phyloP scores from a whole-genome alignment of 1,284 basidiomycete genomes.

The Puccinia horiana region DNA sequence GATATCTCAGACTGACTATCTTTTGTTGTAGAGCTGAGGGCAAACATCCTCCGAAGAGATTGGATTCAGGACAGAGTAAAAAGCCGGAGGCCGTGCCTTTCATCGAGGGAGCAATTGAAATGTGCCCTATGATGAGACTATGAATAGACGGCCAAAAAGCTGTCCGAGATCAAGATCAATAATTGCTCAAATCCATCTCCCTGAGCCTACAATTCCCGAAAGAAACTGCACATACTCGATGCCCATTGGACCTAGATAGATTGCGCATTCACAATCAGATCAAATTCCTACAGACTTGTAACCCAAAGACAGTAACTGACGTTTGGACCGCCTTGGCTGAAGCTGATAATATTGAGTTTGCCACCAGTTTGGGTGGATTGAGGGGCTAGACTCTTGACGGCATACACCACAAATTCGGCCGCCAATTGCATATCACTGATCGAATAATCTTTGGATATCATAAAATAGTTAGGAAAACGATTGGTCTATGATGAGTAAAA shows the following conservation, averaged over 20 bases:
- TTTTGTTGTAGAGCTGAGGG: conserved; percentile 25
- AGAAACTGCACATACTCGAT: conserved; percentile 12
- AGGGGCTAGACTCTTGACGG: conserved; percentile 54
- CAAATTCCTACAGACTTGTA: neutral
- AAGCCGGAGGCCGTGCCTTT: conserved; percentile 12
- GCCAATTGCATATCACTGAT: conserved; percentile 56
- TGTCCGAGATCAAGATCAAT: too few species aligned
- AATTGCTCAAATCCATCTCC: too few species aligned
- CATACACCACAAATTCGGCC: conserved; percentile 58
- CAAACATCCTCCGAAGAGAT: conserved; percentile 3
- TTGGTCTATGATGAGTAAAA: neutral
- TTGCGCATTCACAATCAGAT: neutral
- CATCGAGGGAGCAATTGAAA: conserved; percentile 5
- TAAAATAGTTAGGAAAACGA: neutral
- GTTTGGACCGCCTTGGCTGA: conserved; percentile 56
- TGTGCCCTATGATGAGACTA: neutral
- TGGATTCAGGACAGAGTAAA: neutral
- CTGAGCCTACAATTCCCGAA: neutral
- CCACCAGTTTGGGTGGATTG: conserved; percentile 52
- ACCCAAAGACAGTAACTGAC: conserved; percentile 52
- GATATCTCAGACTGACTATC: neutral
- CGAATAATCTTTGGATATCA: conserved; percentile 39
- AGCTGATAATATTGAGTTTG: conserved; percentile 57
- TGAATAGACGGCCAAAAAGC: conserved; percentile 38
- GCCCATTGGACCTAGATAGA: conserved; percentile 33